These are phyloP conservation scores for Dioscorea zingiberensis DNA, from an alignment of 106 monocot genomes.

Conservation along the genomic window DNA sequence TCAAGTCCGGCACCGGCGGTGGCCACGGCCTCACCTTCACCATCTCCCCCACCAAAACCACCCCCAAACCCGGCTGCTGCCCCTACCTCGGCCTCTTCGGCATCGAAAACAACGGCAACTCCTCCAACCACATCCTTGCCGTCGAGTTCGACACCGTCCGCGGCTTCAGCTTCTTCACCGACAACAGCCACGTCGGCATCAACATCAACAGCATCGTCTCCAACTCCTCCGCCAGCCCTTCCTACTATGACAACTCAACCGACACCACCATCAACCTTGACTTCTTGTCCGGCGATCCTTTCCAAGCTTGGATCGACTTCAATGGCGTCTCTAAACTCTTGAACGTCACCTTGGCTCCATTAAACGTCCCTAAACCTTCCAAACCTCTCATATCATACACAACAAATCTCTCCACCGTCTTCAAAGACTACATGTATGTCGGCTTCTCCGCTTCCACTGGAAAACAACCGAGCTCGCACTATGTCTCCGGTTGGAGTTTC, in stretches of 20 bases:
- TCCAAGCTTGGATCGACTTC: slow-evolving; percentile 1
- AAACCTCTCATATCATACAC: background rate
- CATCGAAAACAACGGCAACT: slow-evolving; percentile 20
- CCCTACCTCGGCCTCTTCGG: slow-evolving; percentile 38
- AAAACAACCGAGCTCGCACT: background rate
- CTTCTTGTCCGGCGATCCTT: background rate
- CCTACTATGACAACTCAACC: background rate
- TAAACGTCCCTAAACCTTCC: background rate
- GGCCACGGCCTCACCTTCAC: slow-evolving; percentile 31
- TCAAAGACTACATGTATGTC: background rate
- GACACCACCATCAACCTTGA: background rate
- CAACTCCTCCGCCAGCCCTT: background rate
- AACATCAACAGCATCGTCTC: slow-evolving; percentile 14
- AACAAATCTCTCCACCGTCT: background rate
- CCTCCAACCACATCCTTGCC: slow-evolving; percentile 30
- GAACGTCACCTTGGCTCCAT: background rate
- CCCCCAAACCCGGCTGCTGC: slow-evolving; percentile 9
- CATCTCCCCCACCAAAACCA: slow-evolving; percentile 11
- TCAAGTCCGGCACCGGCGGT: slow-evolving; percentile 16
- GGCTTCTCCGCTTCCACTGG: slow-evolving; percentile 4
- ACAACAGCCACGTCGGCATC: slow-evolving; percentile 38
- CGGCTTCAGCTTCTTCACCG: slow-evolving; percentile 35
- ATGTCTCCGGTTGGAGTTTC: slow-evolving; percentile 3
- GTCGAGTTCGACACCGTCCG: slow-evolving; percentile 45
- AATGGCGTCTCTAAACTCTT: background rate